Evolutionary conservation across 192 early-diverging fungal genomes (phyloP).

Genomic region (Coemansia sp.): DNA sequence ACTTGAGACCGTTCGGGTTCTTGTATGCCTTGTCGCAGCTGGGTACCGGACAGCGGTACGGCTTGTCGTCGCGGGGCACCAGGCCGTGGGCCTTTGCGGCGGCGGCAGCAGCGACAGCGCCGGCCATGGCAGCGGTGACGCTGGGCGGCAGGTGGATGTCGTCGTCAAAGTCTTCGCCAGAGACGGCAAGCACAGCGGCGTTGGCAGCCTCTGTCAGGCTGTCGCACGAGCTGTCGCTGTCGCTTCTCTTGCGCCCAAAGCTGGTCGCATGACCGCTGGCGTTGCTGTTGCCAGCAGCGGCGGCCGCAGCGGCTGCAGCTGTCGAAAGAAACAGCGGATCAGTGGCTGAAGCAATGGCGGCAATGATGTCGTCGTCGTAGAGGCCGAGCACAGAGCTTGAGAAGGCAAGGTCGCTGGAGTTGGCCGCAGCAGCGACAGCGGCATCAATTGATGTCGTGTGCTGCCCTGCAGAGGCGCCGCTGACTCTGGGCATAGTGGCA

Average conservation of each 20-base stretch:
- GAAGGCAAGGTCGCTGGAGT: conserved; percentile 23
- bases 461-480: conserved; percentile 2
- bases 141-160: conserved; percentile 55
- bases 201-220: conserved; percentile 41
- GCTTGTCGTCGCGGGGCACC: conserved; percentile 68
- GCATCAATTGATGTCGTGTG: conserved; percentile 14
- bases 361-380: conserved; percentile 59
- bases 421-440: conserved; percentile 2
- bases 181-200: conserved; percentile 35
- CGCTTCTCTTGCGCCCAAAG: conserved; percentile 13
- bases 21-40: conserved; percentile 97
- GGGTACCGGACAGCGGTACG: conserved; percentile 82
- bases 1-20: conserved; percentile 98
- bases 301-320: conserved; percentile 32
- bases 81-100: conserved; percentile 53
- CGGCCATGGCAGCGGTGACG: conserved; percentile 57
- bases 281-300: conserved; percentile 12
- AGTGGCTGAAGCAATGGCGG: conserved; percentile 53
- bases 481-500: conserved; percentile 16
- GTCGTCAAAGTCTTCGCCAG: conserved; percentile 45
- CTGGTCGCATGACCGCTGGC: conserved; percentile 3
- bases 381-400: conserved; percentile 44
- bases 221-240: conserved; percentile 20
- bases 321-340: conserved; percentile 53
- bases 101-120: conserved; percentile 45